These are phyloP conservation scores for Neurospora sp. DNA, from an alignment of 495 filamentous ascomycete species.

Conservation along the genomic window DNA sequence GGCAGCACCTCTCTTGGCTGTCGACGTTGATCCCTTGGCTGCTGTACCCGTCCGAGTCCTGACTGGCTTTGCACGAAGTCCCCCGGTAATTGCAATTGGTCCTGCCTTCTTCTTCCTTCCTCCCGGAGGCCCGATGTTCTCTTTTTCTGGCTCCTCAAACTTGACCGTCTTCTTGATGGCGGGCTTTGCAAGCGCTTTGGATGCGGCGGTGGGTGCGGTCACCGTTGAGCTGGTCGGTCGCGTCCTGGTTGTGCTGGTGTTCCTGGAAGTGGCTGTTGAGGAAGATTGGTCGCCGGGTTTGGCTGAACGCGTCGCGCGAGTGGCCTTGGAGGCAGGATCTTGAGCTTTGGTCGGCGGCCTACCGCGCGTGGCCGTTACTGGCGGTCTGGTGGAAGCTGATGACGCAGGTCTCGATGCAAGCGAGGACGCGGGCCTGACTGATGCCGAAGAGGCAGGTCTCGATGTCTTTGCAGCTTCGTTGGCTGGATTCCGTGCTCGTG, in stretches of 20 bases:
- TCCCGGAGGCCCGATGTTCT: slow-evolving; percentile 34
- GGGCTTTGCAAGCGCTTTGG: slow-evolving; percentile 25
- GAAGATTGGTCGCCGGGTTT: not conserved
- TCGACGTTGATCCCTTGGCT: not conserved
- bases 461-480: slow-evolving; percentile 1
- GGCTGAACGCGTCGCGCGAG: slow-evolving; percentile 10
- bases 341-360: slow-evolving; percentile 32
- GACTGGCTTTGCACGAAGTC: slow-evolving; percentile 34
- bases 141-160: slow-evolving; percentile 48
- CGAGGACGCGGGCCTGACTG: not conserved
- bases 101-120: slow-evolving; percentile 19
- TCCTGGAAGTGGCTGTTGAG: not conserved
- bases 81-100: slow-evolving; percentile 19
- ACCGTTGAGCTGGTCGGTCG: not conserved
- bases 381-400: not conserved
- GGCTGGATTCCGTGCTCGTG: slow-evolving; percentile 32
- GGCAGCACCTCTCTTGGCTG: not conserved
- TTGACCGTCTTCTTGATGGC: slow-evolving; percentile 43
- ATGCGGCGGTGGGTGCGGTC: slow-evolving; percentile 13
- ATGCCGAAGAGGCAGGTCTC: not conserved
- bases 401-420: not conserved
- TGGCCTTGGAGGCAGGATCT: slow-evolving; percentile 11
- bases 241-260: not conserved
- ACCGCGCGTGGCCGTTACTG: slow-evolving; percentile 27
- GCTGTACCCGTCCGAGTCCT: slow-evolving; percentile 15